Percentiles rank a stretch among this genome's conserved stretches.
These are phyloP conservation scores for Oryza meyeriana DNA, from an alignment of 176 grass and related monocot species.

Conservation along the genomic window DNA sequence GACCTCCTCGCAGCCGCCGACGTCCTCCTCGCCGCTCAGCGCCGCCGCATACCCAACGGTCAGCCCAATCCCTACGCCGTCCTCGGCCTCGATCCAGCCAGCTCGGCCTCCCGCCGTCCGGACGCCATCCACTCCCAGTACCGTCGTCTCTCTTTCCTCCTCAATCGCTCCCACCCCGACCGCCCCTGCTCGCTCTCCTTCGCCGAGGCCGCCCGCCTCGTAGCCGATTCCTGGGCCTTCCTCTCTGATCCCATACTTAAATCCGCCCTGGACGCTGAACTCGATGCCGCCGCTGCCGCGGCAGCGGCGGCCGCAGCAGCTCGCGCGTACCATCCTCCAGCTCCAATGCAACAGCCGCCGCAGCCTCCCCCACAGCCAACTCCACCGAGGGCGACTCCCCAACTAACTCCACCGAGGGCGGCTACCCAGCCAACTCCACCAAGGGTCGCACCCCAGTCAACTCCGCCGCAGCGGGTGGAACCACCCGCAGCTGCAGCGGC, in stretches of 20 bases:
- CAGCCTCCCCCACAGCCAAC: background rate
- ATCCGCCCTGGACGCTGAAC: constrained; percentile 53
- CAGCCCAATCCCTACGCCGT: constrained; percentile 63
- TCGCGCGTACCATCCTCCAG: background rate
- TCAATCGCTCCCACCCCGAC: constrained; percentile 36
- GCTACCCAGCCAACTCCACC: background rate
- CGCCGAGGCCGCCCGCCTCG: constrained; percentile 54
- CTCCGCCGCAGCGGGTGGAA: background rate
- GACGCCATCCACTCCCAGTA: constrained; percentile 47
- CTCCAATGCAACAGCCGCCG: constrained; percentile 6
- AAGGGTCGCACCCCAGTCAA: background rate
- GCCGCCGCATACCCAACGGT: constrained; percentile 36
- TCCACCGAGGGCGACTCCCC: background rate
- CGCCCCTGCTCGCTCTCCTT: constrained; percentile 28
- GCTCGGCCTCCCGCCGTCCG: constrained; percentile 34
- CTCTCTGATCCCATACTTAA: constrained; percentile 64
- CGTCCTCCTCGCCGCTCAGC: constrained; percentile 53
- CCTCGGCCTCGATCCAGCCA: constrained; percentile 57
- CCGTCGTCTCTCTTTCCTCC: constrained; percentile 58
- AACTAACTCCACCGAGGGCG: background rate
- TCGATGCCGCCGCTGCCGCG: constrained; percentile 35
- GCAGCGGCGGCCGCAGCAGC: background rate
- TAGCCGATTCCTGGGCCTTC: constrained; percentile 57
- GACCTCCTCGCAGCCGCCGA: constrained; percentile 58
- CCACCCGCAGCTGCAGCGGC: background rate